A percentile compares a stretch with the other conserved stretches of the same genome.
phyloP scores from a whole-genome alignment of 257 asterid species.

The Buddleja alternifolia region DNA sequence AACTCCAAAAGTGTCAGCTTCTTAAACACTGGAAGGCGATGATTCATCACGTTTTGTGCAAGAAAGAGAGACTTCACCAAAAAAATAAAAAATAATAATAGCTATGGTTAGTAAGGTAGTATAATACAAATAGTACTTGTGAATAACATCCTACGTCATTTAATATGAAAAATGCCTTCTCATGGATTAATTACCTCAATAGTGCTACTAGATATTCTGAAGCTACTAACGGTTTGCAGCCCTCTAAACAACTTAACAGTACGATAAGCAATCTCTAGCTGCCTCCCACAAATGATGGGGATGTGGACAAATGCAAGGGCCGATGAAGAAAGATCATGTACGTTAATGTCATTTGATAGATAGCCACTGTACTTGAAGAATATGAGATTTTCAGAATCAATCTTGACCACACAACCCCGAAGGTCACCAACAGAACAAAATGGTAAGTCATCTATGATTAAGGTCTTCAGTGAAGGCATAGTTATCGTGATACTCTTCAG shows the following conservation, averaged over 20 bases:
- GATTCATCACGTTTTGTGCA: conserved; percentile 31
- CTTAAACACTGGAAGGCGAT: conserved; percentile 38
- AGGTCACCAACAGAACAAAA: conserved; percentile 39
- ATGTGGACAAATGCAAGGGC: conserved; percentile 43
- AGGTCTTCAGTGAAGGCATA: conserved; percentile 50
- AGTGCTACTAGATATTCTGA: conserved; percentile 44
- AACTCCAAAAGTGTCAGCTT: conserved; percentile 49
- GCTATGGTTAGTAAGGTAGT: conserved; percentile 1
- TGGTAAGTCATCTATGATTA: conserved; percentile 57
- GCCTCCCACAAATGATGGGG: conserved; percentile 32
- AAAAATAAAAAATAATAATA: conserved; percentile 2
- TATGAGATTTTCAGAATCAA: conserved; percentile 45
- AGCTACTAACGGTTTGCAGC: conserved; percentile 37
- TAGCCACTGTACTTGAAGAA: conserved; percentile 49
- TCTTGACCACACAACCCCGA: conserved; percentile 50
- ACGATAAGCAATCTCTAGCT: conserved; percentile 38
- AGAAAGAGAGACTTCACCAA: conserved; percentile 43
- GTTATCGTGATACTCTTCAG: conserved; percentile 40
- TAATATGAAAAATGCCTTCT: not conserved
- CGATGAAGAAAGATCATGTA: conserved; percentile 34
- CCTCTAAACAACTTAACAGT: conserved; percentile 40
- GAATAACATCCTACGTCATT: not conserved
- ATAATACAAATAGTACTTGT: not conserved
- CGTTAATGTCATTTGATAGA: conserved; percentile 44
- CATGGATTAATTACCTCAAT: conserved; percentile 39